These are phyloP conservation scores for Nicotiana undulata DNA, from an alignment of 257 asterid species.

Conservation along the genomic window DNA sequence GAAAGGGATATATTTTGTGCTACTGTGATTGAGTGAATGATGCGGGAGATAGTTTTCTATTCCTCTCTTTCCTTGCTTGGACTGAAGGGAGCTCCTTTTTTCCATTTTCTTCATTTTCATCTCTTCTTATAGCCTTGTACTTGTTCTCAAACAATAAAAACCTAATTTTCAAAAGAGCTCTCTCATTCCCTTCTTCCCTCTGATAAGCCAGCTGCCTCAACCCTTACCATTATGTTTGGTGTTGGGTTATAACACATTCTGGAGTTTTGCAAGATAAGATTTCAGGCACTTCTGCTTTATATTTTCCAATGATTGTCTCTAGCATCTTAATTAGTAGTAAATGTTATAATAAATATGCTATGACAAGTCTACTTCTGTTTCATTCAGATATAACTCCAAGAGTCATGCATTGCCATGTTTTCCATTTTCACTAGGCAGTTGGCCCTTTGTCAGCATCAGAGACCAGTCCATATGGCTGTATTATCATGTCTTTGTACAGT, in stretches of 20 bases:
- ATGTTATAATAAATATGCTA: background rate
- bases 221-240: background rate
- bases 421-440: background rate
- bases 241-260: background rate
- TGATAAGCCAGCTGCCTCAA: background rate
- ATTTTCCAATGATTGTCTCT: background rate
- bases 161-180: background rate
- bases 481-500: background rate
- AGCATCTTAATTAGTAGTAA: background rate
- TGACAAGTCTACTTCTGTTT: background rate
- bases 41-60: slow-evolving; percentile 91
- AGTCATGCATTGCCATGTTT: background rate
- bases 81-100: slow-evolving; percentile 99
- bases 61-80: slow-evolving; percentile 80
- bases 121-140: too few species aligned
- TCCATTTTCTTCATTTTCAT: slow-evolving; percentile 25
- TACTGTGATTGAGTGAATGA: slow-evolving; percentile 96
- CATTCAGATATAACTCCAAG: background rate
- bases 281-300: background rate
- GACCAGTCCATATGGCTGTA: background rate
- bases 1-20: slow-evolving; percentile 29
- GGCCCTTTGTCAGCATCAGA: background rate
- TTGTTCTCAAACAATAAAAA: background rate
- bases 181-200: background rate
- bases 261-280: background rate